Conservation (phyloP, 441 rosid species). For the Dalechampia spathulata region DNA sequence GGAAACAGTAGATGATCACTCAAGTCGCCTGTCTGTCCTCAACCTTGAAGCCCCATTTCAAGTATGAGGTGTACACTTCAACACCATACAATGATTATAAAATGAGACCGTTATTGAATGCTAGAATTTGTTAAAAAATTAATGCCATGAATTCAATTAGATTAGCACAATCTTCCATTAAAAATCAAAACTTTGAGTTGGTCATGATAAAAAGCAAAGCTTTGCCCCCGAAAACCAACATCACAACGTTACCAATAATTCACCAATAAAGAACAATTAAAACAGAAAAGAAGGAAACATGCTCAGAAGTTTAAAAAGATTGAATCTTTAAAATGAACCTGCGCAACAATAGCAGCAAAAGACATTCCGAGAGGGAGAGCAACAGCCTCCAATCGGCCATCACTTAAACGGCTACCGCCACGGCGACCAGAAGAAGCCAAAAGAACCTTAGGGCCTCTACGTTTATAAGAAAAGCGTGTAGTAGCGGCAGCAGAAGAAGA, state of each 20-base stretch:
- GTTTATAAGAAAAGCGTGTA: slow-evolving; percentile 26
- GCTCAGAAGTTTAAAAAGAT: slow-evolving; percentile 14
- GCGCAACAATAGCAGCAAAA: slow-evolving; percentile 73
- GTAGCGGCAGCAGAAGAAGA: slow-evolving; percentile 25
- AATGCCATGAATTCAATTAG: slow-evolving; percentile 3
- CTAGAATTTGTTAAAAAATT: neutral
- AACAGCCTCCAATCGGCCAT: slow-evolving; percentile 46
- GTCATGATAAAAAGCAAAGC: neutral
- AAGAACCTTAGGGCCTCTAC: slow-evolving; percentile 34
- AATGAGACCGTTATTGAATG: neutral
- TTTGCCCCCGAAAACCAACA: neutral
- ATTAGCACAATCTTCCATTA: neutral
- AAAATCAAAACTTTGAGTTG: slow-evolving; percentile 1
- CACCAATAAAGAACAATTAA: slow-evolving; percentile 4
- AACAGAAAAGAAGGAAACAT: slow-evolving; percentile 9
- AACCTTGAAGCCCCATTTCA: neutral
- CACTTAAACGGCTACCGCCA: slow-evolving; percentile 18
- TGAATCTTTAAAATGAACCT: slow-evolving; percentile 40
- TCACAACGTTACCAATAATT: neutral
- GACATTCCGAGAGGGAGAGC: slow-evolving; percentile 95
- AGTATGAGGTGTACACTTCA: neutral
- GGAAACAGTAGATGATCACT: neutral
- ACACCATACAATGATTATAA: neutral
- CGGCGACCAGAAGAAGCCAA: slow-evolving; percentile 30
- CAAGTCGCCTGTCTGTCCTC: neutral